Conservation (phyloP, 1,284 basidiomycete genomes). For the Malassezia arunalokei region DNA sequence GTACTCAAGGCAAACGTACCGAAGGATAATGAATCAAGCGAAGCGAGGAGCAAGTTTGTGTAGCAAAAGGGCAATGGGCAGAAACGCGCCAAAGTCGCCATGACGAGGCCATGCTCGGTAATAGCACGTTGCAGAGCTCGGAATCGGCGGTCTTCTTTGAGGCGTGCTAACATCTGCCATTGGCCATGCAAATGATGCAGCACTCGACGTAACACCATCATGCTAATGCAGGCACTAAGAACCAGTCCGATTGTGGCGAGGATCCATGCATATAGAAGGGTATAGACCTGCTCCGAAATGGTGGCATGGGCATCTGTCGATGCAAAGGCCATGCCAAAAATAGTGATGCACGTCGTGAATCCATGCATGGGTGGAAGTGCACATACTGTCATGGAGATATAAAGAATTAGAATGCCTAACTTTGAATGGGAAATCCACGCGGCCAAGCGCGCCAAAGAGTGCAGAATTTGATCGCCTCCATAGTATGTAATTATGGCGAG, state of each 20-base stretch:
- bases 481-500: constrained; percentile 10
- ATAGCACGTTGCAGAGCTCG: constrained; percentile 34
- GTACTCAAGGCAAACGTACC: constrained; percentile 31
- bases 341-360: constrained; percentile 32
- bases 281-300: neutral
- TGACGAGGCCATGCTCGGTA: constrained; percentile 19
- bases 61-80: constrained; percentile 36
- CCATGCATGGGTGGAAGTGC: constrained; percentile 36
- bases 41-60: constrained; percentile 27
- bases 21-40: constrained; percentile 25
- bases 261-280: constrained; percentile 24
- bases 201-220: constrained; percentile 18
- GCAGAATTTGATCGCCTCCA: constrained; percentile 21
- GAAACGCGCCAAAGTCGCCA: constrained; percentile 36
- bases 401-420: constrained; percentile 19
- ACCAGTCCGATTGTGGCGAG: constrained; percentile 29
- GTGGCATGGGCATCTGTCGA: constrained; percentile 1
- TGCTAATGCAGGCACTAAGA: constrained; percentile 25
- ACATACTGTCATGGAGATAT: constrained; percentile 14
- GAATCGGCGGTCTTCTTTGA: constrained; percentile 25
- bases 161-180: constrained; percentile 10
- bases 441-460: constrained; percentile 14
- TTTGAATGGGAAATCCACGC: constrained; percentile 19
- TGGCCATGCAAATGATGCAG: constrained; percentile 15
- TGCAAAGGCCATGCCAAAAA: constrained; percentile 32